Percentiles rank a stretch among this genome's conserved stretches.
Evolutionary conservation across 305 asterid genomes (phyloP).

Genomic region (Fraxinus xanthoxyloides): DNA sequence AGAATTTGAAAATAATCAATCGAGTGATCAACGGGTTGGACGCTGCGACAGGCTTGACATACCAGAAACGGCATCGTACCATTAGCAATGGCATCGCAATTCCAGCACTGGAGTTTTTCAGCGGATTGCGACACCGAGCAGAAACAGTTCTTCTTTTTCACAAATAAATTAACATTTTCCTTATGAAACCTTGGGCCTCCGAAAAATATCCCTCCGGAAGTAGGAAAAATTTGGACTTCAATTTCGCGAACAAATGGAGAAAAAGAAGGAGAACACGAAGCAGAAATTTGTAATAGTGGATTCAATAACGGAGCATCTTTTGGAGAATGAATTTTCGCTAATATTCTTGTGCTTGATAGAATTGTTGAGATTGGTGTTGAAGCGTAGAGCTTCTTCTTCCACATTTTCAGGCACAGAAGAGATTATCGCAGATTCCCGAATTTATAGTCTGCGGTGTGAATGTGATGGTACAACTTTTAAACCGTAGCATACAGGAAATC

Average conservation of each 20-base stretch:
- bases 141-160: conserved; percentile 23
- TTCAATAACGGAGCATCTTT: conserved; percentile 9
- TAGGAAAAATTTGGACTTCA: conserved; percentile 19
- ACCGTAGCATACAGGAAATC: conserved; percentile 13
- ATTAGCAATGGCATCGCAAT: conserved; percentile 48
- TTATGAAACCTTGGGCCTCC: conserved; percentile 13
- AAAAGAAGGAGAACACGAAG: conserved; percentile 23
- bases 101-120: conserved; percentile 64
- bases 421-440: conserved; percentile 1
- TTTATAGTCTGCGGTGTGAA: conserved; percentile 26
- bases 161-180: conserved; percentile 8
- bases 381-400: conserved; percentile 48
- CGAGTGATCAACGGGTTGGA: conserved; percentile 64
- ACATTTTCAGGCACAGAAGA: conserved; percentile 33
- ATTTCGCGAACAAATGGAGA: conserved; percentile 15
- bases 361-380: conserved; percentile 21
- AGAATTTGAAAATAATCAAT: conserved; percentile 78
- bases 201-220: conserved; percentile 22
- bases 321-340: background rate
- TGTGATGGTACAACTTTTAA: conserved; percentile 14
- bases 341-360: conserved; percentile 11
- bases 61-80: conserved; percentile 57
- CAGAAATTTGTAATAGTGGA: conserved; percentile 12
- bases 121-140: conserved; percentile 41
- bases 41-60: conserved; percentile 68